phyloP scores from a whole-genome alignment of 2,329 filamentous ascomycete species.

The Dactylellina drechsleri region DNA sequence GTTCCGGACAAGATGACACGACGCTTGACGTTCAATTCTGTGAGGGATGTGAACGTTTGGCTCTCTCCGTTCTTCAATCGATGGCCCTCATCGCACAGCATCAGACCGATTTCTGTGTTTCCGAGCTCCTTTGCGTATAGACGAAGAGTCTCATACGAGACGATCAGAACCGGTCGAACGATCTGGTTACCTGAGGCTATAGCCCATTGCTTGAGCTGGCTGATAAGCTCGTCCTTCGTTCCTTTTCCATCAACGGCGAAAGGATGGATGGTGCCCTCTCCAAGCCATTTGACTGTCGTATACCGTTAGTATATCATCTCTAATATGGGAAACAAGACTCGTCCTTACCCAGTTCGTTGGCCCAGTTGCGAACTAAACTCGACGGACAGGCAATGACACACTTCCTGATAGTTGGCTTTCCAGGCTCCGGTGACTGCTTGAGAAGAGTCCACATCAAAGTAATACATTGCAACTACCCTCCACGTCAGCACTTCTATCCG shows the following conservation, averaged over 20 bases:
- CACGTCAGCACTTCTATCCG: conserved; percentile 14
- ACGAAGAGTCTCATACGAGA: conserved; percentile 95
- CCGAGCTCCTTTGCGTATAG: conserved; percentile 90
- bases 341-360: conserved; percentile 78
- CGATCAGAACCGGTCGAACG: conserved; percentile 91
- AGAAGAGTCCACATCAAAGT: conserved; percentile 94
- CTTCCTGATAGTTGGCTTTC: conserved; percentile 92
- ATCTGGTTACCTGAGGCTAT: conserved; percentile 89
- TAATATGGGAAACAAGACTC: neutral
- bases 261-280: conserved; percentile 85
- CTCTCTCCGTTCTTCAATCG: conserved; percentile 96
- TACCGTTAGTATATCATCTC: conserved; percentile 46
- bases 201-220: conserved; percentile 93
- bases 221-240: conserved; percentile 88
- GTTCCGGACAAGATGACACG: conserved; percentile 96
- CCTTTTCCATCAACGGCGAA: conserved; percentile 98
- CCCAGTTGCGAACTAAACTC: conserved; percentile 97
- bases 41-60: conserved; percentile 91
- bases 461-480: conserved; percentile 80
- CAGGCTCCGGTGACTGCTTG: conserved; percentile 95
- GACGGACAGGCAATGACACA: conserved; percentile 97
- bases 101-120: conserved; percentile 86
- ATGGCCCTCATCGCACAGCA: conserved; percentile 96
- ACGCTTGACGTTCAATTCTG: conserved; percentile 86
- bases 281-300: conserved; percentile 84